Percentiles rank a stretch among this genome's conserved stretches.
Evolutionary conservation across 2,329 filamentous ascomycete species (phyloP).

Genomic region (Apiospora malaysiana): DNA sequence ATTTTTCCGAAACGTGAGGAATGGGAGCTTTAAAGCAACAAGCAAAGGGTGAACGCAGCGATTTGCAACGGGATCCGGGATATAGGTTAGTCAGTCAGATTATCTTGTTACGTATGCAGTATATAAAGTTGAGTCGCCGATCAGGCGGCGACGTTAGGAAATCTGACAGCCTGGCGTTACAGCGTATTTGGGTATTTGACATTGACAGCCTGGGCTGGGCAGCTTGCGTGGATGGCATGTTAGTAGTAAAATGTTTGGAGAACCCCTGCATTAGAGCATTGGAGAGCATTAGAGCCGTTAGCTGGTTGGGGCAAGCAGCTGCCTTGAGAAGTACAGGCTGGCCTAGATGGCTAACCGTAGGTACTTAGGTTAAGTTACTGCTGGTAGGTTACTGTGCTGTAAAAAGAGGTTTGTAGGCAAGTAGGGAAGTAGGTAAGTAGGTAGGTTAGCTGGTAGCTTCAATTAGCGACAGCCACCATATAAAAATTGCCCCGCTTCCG

Average conservation of each 20-base stretch:
- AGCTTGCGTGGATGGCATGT: constrained; percentile 1
- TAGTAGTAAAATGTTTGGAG: not conserved
- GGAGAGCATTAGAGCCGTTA: not conserved
- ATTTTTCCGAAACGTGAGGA: constrained; percentile 6
- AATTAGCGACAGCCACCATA: not conserved
- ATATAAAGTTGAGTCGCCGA: constrained; percentile 11
- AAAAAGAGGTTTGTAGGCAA: too few relatives aligned
- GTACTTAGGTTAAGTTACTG: too few relatives aligned
- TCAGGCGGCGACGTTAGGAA: constrained; percentile 6
- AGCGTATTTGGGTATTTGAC: too few relatives aligned
- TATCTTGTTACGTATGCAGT: not conserved
- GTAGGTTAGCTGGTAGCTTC: too few relatives aligned
- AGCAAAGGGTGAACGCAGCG: not conserved
- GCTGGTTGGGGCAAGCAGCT: constrained; percentile 7
- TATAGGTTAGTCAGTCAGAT: not conserved
- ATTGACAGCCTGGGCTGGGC: constrained; percentile 4
- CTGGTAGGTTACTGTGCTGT: too few relatives aligned
- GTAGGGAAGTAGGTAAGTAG: too few relatives aligned
- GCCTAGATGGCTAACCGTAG: too few relatives aligned
- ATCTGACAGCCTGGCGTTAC: constrained; percentile 14
- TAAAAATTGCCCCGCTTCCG: not conserved
- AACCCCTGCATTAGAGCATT: constrained; percentile 2
- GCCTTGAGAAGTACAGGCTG: not conserved
- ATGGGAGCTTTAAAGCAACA: not conserved
- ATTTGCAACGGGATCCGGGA: not conserved